Evolutionary conservation across 306 rosid species (phyloP).

Genomic region (Oxytropis ochrocephala): DNA sequence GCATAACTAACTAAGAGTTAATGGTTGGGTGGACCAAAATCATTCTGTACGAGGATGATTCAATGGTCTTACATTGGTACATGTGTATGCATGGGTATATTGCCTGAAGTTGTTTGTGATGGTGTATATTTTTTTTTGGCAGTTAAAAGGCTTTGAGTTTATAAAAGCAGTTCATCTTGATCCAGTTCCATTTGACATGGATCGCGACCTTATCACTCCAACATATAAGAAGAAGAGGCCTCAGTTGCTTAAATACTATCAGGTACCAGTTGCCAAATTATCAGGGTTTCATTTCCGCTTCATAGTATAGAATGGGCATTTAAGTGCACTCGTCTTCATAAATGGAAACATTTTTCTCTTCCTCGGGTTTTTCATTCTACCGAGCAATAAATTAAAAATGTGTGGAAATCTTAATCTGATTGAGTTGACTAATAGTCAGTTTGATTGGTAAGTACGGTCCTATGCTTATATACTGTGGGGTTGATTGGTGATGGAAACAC

Average conservation of each 20-base stretch:
- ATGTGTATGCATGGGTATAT: background rate
- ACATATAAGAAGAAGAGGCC: constrained; percentile 94
- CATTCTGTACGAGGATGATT: background rate
- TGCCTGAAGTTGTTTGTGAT: constrained; percentile 26
- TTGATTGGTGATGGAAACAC: background rate
- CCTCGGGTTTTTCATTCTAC: background rate
- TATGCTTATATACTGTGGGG: background rate
- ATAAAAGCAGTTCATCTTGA: constrained; percentile 78
- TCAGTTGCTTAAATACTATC: constrained; percentile 74
- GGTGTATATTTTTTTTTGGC: constrained; percentile 28
- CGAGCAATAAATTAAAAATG: background rate
- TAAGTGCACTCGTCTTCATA: background rate
- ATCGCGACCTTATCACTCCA: constrained; percentile 91
- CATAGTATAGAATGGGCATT: background rate
- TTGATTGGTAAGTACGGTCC: background rate
- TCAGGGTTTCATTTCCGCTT: constrained; percentile 6
- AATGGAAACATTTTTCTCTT: background rate
- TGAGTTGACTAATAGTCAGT: background rate
- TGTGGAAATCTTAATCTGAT: background rate
- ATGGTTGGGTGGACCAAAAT: background rate
- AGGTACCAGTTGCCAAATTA: constrained; percentile 41
- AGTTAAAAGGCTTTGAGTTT: constrained; percentile 91
- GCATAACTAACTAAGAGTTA: background rate
- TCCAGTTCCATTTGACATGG: constrained; percentile 84
- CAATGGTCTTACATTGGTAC: background rate